These are phyloP conservation scores for Ganoderma boninense DNA, from an alignment of 1,284 basidiomycete genomes.

Conservation along the genomic window DNA sequence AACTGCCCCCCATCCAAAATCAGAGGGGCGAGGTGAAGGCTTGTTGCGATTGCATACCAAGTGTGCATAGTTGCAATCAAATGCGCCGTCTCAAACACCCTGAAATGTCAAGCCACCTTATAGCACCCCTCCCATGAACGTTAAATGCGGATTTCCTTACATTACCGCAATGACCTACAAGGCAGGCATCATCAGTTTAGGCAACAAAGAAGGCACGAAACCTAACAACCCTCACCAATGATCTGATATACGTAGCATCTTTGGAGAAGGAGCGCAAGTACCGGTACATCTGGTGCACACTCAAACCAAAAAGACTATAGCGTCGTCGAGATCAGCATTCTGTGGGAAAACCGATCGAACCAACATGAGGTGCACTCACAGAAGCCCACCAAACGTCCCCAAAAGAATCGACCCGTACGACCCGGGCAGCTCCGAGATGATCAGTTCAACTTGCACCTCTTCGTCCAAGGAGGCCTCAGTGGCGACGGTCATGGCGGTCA, in stretches of 20 bases:
- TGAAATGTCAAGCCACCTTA: neutral
- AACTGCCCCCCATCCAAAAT: neutral
- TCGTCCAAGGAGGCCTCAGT: neutral
- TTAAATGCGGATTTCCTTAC: neutral
- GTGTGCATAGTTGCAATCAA: neutral
- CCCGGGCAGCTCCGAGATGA: neutral
- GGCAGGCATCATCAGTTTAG: neutral
- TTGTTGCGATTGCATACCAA: neutral
- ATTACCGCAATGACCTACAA: constrained; percentile 11
- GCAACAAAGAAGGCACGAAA: neutral
- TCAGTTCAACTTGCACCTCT: neutral
- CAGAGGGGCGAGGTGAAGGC: neutral
- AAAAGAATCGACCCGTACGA: constrained; percentile 14
- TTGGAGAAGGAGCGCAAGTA: constrained; percentile 10
- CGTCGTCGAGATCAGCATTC: neutral
- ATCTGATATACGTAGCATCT: constrained; percentile 16
- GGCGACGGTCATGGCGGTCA: neutral
- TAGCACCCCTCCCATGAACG: neutral
- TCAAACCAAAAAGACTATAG: constrained; percentile 10
- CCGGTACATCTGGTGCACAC: constrained; percentile 15
- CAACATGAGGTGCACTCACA: constrained; percentile 3
- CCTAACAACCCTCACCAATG: constrained; percentile 6
- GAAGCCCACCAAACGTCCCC: constrained; percentile 14
- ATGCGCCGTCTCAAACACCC: constrained; percentile 8
- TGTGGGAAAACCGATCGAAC: neutral